These are phyloP conservation scores for Lobosporangium transversale DNA, from an alignment of 192 early-diverging fungal genomes.

Conservation along the genomic window DNA sequence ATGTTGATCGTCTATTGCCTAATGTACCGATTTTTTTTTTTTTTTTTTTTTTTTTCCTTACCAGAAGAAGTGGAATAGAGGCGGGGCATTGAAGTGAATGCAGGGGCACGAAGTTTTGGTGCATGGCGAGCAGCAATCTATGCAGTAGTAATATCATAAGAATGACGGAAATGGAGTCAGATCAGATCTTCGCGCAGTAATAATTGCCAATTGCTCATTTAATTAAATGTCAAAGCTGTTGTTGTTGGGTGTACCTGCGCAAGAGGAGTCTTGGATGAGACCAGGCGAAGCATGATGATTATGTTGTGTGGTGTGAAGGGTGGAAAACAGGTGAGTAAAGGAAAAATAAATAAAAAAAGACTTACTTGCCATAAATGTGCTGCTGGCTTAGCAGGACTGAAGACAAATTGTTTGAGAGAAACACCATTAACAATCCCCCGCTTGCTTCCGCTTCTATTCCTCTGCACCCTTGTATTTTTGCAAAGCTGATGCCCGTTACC, in stretches of 20 bases:
- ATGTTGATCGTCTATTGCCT: neutral
- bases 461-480: too few species aligned
- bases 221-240: too few species aligned
- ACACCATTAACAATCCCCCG: too few species aligned
- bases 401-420: too few species aligned
- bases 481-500: too few species aligned
- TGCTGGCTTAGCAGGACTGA: neutral
- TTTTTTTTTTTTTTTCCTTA: slow-evolving; percentile 11
- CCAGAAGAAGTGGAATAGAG: slow-evolving; percentile 49
- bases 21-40: neutral
- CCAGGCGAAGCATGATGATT: slow-evolving; percentile 48
- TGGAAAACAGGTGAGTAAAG: slow-evolving; percentile 4
- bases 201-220: too few species aligned
- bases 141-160: neutral
- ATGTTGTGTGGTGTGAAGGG: neutral
- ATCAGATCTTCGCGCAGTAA: too few species aligned
- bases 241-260: slow-evolving; percentile 41
- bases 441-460: too few species aligned
- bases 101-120: slow-evolving; percentile 35
- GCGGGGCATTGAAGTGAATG: slow-evolving; percentile 49
- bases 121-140: slow-evolving; percentile 53
- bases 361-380: neutral
- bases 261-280: slow-evolving; percentile 36
- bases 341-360: slow-evolving; percentile 4
- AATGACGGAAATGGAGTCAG: neutral